Evolutionary conservation across 495 filamentous ascomycete genomes (phyloP), one percentile per base, ranked within the genome.

Genomic region (Endocarpon pusillum): DNA sequence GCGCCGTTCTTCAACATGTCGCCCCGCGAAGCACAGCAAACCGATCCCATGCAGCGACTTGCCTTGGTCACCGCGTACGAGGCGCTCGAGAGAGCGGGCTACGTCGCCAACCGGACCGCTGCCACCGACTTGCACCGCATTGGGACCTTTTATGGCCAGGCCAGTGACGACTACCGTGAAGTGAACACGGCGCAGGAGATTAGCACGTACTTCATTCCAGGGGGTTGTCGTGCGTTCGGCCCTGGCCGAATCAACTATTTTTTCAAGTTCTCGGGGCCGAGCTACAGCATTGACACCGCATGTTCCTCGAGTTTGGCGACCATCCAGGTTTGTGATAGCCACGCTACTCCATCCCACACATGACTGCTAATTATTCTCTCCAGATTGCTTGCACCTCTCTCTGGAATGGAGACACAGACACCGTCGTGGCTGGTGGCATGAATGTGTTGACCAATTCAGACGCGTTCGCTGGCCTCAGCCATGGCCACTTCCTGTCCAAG

Each of bases 241-340:
- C 37, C 41, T 18, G 47, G 47, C 1, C 59, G 55, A 71, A 43
- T 78, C 65, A 65, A 62, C 35, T 72, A 71, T 45, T 70, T 72
- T 46, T 78, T 84, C 42, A 75, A 75, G 32, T 82, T 82, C 43
- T 64, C 60, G 22, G 81, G 81, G 0, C 78, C 80, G 0, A 78
- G 69, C 36, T 66, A 72, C 51, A 78, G 64, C 41, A 58, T 84
- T 19, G 81, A 89, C 45, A 84, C 81, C 0, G 81, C 80, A 12
- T 89, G 81, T 46, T 83, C 75, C 5, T 77, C 67, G 12, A 71
- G 67, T 38, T 57, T 77, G 1, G 73, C 78, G 6, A 71, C 77
- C 3, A 67, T 84, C 35, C 71, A 82, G 38, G 20, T 52, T 5
- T 50, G 23, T 25, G 12, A 25, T 25, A 47, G 23, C 23, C 12